Base-by-base conservation (phyloP, 2,329 filamentous ascomycete species). In the Fusarium sp. region DNA sequence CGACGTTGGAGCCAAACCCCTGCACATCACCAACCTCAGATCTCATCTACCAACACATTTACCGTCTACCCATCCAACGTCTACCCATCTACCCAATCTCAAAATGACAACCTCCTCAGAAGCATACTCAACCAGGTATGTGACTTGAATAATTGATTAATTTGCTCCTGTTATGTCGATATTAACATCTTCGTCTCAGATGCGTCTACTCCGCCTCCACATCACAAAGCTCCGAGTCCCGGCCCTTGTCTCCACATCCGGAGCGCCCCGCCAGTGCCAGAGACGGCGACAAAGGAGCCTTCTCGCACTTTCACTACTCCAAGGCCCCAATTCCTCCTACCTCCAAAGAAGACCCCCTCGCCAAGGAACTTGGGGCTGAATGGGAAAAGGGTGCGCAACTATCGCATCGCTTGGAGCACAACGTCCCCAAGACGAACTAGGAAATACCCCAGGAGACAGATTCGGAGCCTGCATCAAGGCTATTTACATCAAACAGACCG, bases 191-290 rank as follows among this genome's bases (percentile, higher is more conserved):
- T 60, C 28, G 6, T 40, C 15, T 20, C 19, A 58, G 59, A 10
- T 45, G 32, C 19, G 32, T 20, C 14, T 47, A 35, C 44, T 50
- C 46, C 6, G 59, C 49, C 14, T 56, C 60, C 19, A 54, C 28
- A 30, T 30, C 28, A 30, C 13, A 10, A 30, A 8, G 11, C 39
- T 39, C 24, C 24, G 45, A 11, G 7, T 19, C 24, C n/a, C 60
- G 57, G 33, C 1, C 32, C 39, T 22, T 15, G 24, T 41, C 61
- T 14, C 61, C 35, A 32, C 33, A 5, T 49, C 33, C 28, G 22
- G 37, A 15, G 9, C 11, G n/a, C 24, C 15, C 44, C 37, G 14
- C 51, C 37, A 22, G 20, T 30, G 28, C 47, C 19, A 22, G 19
- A 26, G 33, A 20, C 22, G 14, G 4, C 20, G 32, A 63, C 24